phyloP scores from a whole-genome alignment of 108 stramenopile species.

The Mediolabrus comicus region DNA sequence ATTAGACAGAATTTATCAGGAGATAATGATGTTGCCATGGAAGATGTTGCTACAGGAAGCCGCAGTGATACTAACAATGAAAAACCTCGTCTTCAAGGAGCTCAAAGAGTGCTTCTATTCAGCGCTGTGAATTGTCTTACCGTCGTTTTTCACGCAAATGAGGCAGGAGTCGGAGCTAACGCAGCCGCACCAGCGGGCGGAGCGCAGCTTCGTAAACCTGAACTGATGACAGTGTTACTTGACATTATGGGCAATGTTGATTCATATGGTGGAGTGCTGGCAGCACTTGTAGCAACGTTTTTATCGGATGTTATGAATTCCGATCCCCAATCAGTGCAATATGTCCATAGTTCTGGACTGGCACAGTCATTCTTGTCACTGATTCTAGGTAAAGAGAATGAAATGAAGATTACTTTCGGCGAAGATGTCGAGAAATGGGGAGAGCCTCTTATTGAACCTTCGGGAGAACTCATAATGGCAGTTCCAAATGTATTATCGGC shows the following conservation, averaged over 20 bases:
- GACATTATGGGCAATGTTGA: slow-evolving; percentile 67
- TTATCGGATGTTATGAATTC: slow-evolving; percentile 88
- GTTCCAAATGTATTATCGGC: slow-evolving; percentile 88
- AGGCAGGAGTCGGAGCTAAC: slow-evolving; percentile 35
- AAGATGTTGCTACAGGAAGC: slow-evolving; percentile 16
- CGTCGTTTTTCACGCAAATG: slow-evolving; percentile 81
- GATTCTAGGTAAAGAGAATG: slow-evolving; percentile 39
- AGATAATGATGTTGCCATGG: slow-evolving; percentile 8
- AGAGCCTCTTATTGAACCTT: slow-evolving; percentile 60
- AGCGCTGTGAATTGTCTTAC: slow-evolving; percentile 80
- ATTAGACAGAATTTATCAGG: slow-evolving; percentile 13
- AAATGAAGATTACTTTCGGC: slow-evolving; percentile 14
- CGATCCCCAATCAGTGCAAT: slow-evolving; percentile 82
- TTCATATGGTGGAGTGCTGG: slow-evolving; percentile 76
- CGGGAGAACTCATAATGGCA: slow-evolving; percentile 88
- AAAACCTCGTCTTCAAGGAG: slow-evolving; percentile 33
- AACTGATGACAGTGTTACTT: slow-evolving; percentile 56
- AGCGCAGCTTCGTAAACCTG: slow-evolving; percentile 63
- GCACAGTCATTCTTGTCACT: slow-evolving; percentile 73
- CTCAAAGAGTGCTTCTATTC: slow-evolving; percentile 77
- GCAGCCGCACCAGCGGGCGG: slow-evolving; percentile 54
- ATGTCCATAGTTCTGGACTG: slow-evolving; percentile 78
- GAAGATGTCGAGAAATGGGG: slow-evolving; percentile 21
- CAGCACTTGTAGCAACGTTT: slow-evolving; percentile 65
- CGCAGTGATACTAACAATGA: slow-evolving; percentile 1